phyloP scores from a whole-genome alignment of 2,329 filamentous ascomycete species.

The Pezicula rhizophila region DNA sequence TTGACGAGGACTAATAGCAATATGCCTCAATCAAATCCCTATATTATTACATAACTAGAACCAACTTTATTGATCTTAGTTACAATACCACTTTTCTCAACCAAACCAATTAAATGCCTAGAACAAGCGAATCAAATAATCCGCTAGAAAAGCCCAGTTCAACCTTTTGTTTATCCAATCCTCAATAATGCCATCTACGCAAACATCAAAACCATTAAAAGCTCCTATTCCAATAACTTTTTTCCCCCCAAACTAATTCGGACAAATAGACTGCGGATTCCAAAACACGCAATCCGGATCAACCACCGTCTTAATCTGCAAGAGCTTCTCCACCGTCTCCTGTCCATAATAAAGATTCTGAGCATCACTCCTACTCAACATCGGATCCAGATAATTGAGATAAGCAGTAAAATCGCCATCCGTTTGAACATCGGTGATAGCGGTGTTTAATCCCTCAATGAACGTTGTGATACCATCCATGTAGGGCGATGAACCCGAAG shows the following conservation, averaged over 20 bases:
- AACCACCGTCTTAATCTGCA: slow-evolving; percentile 14
- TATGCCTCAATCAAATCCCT: too few species aligned
- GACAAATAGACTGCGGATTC: slow-evolving; percentile 4
- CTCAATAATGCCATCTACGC: too few species aligned
- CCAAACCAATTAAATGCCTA: too few species aligned
- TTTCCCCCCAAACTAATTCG: background rate
- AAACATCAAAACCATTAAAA: too few species aligned
- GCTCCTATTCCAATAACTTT: too few species aligned
- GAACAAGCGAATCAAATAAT: too few species aligned
- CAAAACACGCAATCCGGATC: slow-evolving; percentile 4
- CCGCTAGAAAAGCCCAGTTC: too few species aligned
- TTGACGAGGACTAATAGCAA: too few species aligned
- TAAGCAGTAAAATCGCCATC: slow-evolving; percentile 20
- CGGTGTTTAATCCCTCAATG: slow-evolving; percentile 14
- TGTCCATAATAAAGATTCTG: slow-evolving; percentile 18
- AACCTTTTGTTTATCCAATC: too few species aligned
- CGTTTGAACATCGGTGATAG: slow-evolving; percentile 13
- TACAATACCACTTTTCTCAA: too few species aligned
- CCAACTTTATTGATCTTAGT: too few species aligned
- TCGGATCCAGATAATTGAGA: slow-evolving; percentile 21
- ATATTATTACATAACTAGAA: too few species aligned
- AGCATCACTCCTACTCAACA: slow-evolving; percentile 8
- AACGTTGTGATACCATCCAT: slow-evolving; percentile 5
- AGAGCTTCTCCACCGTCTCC: slow-evolving; percentile 13
- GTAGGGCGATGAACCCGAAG: slow-evolving; percentile 8